Base-by-base conservation (phyloP, 305 asterid species). In the Solanum hybrid region DNA sequence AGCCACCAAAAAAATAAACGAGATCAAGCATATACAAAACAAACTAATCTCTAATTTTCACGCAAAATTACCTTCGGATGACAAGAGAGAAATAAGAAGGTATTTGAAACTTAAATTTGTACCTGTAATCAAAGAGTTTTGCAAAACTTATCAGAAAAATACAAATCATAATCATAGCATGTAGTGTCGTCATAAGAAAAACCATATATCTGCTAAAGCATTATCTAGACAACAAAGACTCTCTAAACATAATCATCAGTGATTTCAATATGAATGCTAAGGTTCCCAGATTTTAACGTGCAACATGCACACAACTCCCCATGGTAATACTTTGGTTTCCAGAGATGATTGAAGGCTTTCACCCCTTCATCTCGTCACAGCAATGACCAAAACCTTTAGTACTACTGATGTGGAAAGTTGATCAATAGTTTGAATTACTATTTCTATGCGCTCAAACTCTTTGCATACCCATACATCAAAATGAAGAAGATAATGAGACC, bases 21-120 rank as follows among this genome's bases (percentile, higher is more conserved):
- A 65, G 57, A 81, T 38, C 24, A 89, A 80, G 87, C 15, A 80
- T 14, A 79, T 45, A 79, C 26, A 79, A 78, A 20, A 89, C 75
- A 33, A 31, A 84, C 13, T 51, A 51, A 20, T 45, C 88, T 36
- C 88, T 20, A 84, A 31, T 32, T 57, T 57, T 32, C 32, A 22
- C 1, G 45, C 31, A 61, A 31, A 85, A 85, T 79, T 90, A 97
- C 99, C 99, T 97, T 92, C 99, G 96, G 83, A 97, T 96, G 91
- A 97, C 97, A 31, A 97, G 98, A 88, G 99, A 97, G 92, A 97
- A 97, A 92, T 97, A 97, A 33, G 98, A 93, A 85, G 99, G 99
- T 92, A 97, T 96, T 91, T 92, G 94, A 92, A 97, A 97, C 93
- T 97, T 97, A 96, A 96, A 97, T 92, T 95, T 96, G 94, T 97